Conservation (phyloP, 176 grass and related monocot genomes). For the Avena sativa region DNA sequence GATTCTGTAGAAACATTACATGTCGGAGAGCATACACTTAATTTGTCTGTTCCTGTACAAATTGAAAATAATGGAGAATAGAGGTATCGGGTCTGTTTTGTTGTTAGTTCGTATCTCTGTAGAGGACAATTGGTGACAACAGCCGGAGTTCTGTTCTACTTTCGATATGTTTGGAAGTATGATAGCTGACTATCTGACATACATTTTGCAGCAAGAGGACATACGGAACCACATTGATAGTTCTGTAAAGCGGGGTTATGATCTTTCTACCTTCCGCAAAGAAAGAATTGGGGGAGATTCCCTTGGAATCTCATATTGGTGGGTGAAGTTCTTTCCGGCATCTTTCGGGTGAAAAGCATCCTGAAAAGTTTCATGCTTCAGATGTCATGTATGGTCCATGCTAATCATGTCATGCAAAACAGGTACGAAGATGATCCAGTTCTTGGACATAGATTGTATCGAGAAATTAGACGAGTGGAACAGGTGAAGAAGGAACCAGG, state of each 20-base stretch:
- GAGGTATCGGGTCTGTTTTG: neutral
- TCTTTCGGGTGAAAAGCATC: constrained; percentile 16
- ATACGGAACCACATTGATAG: constrained; percentile 90
- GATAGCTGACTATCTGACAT: constrained; percentile 33
- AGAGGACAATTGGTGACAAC: neutral
- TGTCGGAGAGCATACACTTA: neutral
- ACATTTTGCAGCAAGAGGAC: constrained; percentile 96
- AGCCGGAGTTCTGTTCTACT: neutral
- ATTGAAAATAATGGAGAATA: constrained; percentile 1
- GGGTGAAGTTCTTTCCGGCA: constrained; percentile 20
- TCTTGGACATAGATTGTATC: constrained; percentile 93
- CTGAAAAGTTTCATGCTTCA: constrained; percentile 12
- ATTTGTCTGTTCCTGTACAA: neutral
- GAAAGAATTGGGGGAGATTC: constrained; percentile 93
- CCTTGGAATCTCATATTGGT: constrained; percentile 97
- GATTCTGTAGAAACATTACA: constrained; percentile 14
- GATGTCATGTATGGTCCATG: constrained; percentile 24
- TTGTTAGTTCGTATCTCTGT: constrained; percentile 25
- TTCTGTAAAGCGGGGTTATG: constrained; percentile 78
- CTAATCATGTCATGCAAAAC: constrained; percentile 43
- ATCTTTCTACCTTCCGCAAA: constrained; percentile 91
- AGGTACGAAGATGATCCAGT: constrained; percentile 99
- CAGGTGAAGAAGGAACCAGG: constrained; percentile 60
- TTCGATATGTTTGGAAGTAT: constrained; percentile 18
- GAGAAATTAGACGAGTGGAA: constrained; percentile 93